Conservation (phyloP, 305 asterid genomes). For the Andrographis paniculata region DNA sequence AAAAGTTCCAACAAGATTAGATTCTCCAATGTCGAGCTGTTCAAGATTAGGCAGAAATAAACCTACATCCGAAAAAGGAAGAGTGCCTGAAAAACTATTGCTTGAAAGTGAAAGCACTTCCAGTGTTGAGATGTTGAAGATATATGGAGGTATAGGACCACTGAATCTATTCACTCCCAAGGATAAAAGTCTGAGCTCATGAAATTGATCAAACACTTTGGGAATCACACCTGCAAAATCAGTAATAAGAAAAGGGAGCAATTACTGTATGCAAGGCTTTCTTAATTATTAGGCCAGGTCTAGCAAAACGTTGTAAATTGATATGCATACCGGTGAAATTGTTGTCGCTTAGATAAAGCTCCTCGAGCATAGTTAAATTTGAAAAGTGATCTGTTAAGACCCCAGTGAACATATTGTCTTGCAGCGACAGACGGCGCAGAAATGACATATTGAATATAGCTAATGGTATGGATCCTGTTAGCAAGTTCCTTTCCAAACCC, state of each 20-base stretch:
- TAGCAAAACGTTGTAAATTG: too few relatives aligned
- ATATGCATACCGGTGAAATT: constrained; percentile 8
- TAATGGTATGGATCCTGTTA: constrained; percentile 10
- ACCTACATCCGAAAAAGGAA: constrained; percentile 13
- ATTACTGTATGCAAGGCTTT: too few relatives aligned
- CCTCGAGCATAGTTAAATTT: constrained; percentile 10
- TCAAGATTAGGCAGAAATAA: constrained; percentile 12
- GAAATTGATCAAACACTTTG: constrained; percentile 5
- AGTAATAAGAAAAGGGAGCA: neutral
- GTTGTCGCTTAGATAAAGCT: constrained; percentile 8
- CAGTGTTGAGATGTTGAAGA: constrained; percentile 17
- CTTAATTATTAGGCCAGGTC: neutral
- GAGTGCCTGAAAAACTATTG: constrained; percentile 10
- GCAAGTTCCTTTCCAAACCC: neutral
- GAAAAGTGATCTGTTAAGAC: constrained; percentile 19
- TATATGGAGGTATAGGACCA: constrained; percentile 10
- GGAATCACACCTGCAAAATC: constrained; percentile 4
- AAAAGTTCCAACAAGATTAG: constrained; percentile 16
- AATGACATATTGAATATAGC: constrained; percentile 15
- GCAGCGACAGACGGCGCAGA: constrained; percentile 10
- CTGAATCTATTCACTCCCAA: neutral
- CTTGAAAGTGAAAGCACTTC: neutral
- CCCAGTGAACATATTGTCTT: constrained; percentile 15
- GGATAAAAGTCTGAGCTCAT: neutral
- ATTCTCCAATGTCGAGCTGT: constrained; percentile 2